Base-by-base conservation (phyloP, 2,329 filamentous ascomycete genomes). In the Bertia moriformis region DNA sequence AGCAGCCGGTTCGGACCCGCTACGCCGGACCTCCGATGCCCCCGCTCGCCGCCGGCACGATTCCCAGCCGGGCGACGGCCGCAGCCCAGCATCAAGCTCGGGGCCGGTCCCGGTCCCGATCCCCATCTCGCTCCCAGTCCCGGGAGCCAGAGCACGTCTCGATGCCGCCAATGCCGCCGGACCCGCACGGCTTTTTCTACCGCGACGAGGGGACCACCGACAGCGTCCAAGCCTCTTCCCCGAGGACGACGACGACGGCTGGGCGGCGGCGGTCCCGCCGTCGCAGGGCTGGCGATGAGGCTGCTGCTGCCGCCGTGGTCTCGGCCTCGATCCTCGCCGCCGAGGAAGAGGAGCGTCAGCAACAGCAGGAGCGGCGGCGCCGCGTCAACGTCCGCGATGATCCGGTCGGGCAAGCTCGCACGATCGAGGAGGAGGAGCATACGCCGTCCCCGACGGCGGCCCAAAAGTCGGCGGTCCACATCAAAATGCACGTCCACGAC, bases 401-500 rank as follows among this genome's bases (percentile, higher is more conserved):
- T 32, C 39, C 7, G 37, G n/a, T n/a, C n/a, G n/a, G n/a, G n/a
- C n/a, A n/a, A n/a, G n/a, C n/a, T n/a, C n/a, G n/a, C n/a, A n/a
- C n/a, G n/a, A n/a, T n/a, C n/a, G 32, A 7, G 7, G 17, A 18
- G 17, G 15, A 7, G 17, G 14, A 18, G 14, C 32, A 36, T 36
- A 15, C 17, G 15, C 7, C 7, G 17, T 7, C 14, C 7, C 32
- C 14, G 32, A 10, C 7, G 49, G 52, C 18, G 44, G 55, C 38
- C 48, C 54, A 20, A 44, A 27, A 27, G 22, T 7, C 22, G 7
- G 7, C 69, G 3, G 62, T 73, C 20, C 72, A 69, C 48, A 67
- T 78, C 41, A 75, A 72, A 50, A 57, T 78, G 41, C 71, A 69
- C 48, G 62, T 78, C 37, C 68, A 76, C 45, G 69, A 75, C 45